phyloP scores from a whole-genome alignment of 257 asterid genomes.

The Cordia subcordata region DNA sequence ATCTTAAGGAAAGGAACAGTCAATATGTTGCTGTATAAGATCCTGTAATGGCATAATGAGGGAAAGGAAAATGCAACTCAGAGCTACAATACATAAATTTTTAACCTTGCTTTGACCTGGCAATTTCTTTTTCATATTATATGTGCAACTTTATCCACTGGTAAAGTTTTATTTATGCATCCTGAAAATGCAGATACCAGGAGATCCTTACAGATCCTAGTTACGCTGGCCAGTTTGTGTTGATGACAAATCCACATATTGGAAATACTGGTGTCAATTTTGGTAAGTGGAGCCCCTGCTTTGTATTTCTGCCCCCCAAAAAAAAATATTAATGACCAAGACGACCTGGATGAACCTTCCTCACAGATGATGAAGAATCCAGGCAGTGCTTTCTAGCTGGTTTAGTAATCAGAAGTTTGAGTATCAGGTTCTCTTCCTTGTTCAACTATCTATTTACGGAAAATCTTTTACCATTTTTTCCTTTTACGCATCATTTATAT shows the following conservation, averaged over 20 bases:
- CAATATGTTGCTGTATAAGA: too few species aligned
- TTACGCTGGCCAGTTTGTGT: conserved; percentile 93
- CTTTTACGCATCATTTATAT: conserved; percentile 2
- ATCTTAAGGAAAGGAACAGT: too few species aligned
- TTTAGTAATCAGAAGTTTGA: conserved; percentile 80
- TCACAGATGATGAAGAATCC: conserved; percentile 82
- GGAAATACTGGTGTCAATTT: conserved; percentile 93
- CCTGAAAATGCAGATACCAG: conserved; percentile 59
- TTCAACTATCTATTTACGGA: too few species aligned
- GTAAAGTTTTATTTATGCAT: background rate
- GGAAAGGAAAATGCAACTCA: too few species aligned
- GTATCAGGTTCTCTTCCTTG: conserved; percentile 53
- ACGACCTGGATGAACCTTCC: conserved; percentile 12
- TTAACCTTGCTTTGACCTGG: too few species aligned
- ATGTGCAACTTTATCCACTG: too few species aligned
- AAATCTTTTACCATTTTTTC: background rate
- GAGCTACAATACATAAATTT: too few species aligned
- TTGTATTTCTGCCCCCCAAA: conserved; percentile 7
- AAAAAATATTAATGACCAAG: conserved; percentile 7
- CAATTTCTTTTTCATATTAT: too few species aligned
- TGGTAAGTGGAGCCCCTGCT: conserved; percentile 41
- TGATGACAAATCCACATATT: conserved; percentile 95
- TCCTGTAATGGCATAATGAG: too few species aligned
- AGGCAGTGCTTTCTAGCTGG: conserved; percentile 83
- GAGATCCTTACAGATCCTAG: conserved; percentile 97